A percentile compares a stretch with the other conserved stretches of the same genome.
phyloP scores from a whole-genome alignment of 2,329 filamentous ascomycete genomes.

The Pseudogymnoascus sp. region DNA sequence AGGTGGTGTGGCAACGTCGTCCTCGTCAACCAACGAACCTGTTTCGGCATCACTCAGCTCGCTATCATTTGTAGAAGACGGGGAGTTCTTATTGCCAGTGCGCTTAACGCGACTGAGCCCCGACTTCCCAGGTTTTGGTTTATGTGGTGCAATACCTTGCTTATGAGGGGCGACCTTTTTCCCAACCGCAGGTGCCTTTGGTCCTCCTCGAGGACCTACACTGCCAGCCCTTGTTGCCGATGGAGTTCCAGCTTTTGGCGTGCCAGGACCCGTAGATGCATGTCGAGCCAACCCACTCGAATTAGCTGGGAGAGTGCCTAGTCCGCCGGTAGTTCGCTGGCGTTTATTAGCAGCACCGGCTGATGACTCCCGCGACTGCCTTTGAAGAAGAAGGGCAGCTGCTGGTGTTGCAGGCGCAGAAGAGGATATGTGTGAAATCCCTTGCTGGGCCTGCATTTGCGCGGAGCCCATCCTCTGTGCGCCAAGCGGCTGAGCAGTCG shows the following conservation, averaged over 20 bases:
- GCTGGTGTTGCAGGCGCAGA: constrained; percentile 55
- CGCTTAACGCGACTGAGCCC: constrained; percentile 54
- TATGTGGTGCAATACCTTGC: constrained; percentile 25
- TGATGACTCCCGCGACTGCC: constrained; percentile 50
- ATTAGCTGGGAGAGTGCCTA: constrained; percentile 40
- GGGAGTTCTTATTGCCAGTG: constrained; percentile 46
- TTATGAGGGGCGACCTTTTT: constrained; percentile 28
- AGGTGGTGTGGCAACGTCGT: constrained; percentile 29
- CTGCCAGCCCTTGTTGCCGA: constrained; percentile 44
- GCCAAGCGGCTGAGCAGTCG: constrained; percentile 19
- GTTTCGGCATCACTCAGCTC: constrained; percentile 58
- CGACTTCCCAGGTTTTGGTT: constrained; percentile 41
- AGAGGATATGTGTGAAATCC: constrained; percentile 23
- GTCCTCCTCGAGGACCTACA: constrained; percentile 46
- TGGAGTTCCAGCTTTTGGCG: constrained; percentile 43
- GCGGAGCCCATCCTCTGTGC: constrained; percentile 14
- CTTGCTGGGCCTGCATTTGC: constrained; percentile 20
- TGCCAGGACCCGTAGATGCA: constrained; percentile 55
- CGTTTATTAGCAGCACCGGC: constrained; percentile 53
- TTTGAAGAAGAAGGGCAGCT: constrained; percentile 50
- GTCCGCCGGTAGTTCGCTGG: constrained; percentile 36
- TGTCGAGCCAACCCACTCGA: constrained; percentile 55
- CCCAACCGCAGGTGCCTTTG: constrained; percentile 29
- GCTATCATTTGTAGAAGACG: constrained; percentile 55
- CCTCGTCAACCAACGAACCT: constrained; percentile 45